phyloP scores from a whole-genome alignment of 2,329 filamentous ascomycete genomes.

The Alternaria sp. region DNA sequence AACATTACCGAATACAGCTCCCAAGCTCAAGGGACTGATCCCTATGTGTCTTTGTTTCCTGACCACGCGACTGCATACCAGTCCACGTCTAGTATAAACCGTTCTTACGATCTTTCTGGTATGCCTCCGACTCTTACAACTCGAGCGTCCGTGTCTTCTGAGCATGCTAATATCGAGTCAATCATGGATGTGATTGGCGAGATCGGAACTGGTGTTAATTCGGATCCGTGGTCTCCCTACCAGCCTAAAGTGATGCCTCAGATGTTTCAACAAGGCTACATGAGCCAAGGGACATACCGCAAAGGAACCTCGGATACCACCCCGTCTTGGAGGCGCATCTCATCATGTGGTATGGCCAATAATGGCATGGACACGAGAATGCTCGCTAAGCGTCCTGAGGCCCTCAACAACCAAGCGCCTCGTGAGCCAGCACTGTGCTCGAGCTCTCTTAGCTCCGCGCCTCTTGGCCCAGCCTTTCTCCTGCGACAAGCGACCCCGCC shows the following conservation, averaged over 20 bases:
- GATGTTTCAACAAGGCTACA: background rate
- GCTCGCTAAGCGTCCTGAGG: background rate
- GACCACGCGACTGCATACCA: no score
- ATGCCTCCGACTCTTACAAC: background rate
- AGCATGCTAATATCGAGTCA: background rate
- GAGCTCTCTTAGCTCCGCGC: no score
- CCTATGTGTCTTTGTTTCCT: no score
- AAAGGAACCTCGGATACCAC: background rate
- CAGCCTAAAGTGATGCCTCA: background rate
- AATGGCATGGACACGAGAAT: background rate
- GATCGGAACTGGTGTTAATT: background rate
- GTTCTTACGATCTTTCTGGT: background rate
- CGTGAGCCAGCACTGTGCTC: background rate
- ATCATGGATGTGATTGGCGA: background rate
- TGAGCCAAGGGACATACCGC: background rate
- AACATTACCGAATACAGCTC: no score
- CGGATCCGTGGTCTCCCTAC: background rate
- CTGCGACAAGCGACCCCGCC: background rate
- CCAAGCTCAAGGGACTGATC: no score
- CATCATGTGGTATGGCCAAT: background rate
- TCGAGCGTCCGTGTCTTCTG: background rate
- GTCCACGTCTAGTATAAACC: no score
- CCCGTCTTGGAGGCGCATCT: background rate
- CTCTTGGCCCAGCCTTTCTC: background rate
- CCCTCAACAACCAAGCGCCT: background rate